Evolutionary conservation across 768 basidiomycete genomes (phyloP).

Genomic region (Termitomyces sp.): DNA sequence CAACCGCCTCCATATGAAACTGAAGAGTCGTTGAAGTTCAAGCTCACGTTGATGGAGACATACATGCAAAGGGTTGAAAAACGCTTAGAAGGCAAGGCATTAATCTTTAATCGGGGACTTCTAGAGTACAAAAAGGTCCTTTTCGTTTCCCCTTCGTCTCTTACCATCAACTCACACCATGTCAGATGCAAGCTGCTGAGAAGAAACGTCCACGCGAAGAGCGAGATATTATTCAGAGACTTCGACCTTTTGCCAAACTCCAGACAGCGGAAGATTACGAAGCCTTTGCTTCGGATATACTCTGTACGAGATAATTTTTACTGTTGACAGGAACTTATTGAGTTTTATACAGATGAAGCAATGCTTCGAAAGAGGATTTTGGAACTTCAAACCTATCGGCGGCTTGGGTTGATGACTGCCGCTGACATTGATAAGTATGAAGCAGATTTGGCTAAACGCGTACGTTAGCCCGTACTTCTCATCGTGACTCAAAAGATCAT

Average conservation of each 20-base stretch:
- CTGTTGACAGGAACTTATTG: neutral
- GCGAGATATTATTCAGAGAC: conserved; percentile 82
- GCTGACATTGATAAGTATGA: conserved; percentile 95
- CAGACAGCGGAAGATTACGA: conserved; percentile 94
- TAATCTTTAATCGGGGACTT: conserved; percentile 90
- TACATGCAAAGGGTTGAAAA: conserved; percentile 88
- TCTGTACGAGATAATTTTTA: conserved; percentile 57
- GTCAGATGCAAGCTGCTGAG: conserved; percentile 85
- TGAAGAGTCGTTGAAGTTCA: conserved; percentile 79
- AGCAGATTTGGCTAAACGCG: conserved; percentile 66
- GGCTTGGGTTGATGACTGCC: conserved; percentile 76
- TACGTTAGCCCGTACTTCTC: conserved; percentile 23
- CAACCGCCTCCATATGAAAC: conserved; percentile 83
- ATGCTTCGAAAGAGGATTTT: conserved; percentile 83
- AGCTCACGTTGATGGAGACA: conserved; percentile 85
- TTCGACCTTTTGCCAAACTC: conserved; percentile 87
- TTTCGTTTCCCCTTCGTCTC: conserved; percentile 1
- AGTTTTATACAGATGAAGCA: conserved; percentile 67
- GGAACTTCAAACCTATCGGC: conserved; percentile 88
- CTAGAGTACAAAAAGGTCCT: conserved; percentile 92
- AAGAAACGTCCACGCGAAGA: conserved; percentile 91
- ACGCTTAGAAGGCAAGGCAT: conserved; percentile 76
- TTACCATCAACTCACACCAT: neutral
- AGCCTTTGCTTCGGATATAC: conserved; percentile 78
- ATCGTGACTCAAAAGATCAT: neutral